phyloP scores from a whole-genome alignment of 768 basidiomycete species.

The Termitomyces sp. region DNA sequence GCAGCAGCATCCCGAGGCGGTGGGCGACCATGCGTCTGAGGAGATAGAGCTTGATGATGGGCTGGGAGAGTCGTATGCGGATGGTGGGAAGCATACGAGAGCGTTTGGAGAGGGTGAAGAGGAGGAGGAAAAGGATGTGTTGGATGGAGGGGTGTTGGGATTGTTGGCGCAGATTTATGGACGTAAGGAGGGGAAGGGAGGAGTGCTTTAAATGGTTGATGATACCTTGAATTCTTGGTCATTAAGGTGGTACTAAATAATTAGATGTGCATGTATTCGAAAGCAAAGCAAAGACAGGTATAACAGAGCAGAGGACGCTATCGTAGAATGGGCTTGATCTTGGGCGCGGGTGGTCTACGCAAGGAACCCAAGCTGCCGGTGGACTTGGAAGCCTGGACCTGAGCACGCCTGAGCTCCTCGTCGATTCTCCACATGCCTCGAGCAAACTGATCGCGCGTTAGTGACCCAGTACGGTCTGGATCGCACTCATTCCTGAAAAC shows the following conservation, averaged over 20 bases:
- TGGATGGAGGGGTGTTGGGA: slow-evolving; percentile 82
- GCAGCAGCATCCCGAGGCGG: neutral
- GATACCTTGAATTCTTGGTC: slow-evolving; percentile 9
- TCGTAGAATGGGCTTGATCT: slow-evolving; percentile 23
- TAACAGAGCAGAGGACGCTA: slow-evolving; percentile 6
- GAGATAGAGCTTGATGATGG: slow-evolving; percentile 48
- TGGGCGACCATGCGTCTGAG: slow-evolving; percentile 25
- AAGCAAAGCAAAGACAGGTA: neutral
- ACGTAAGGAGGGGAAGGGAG: slow-evolving; percentile 44
- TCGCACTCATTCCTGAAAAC: slow-evolving; percentile 65
- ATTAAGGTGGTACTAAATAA: neutral
- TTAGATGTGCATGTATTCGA: neutral
- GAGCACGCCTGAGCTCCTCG: slow-evolving; percentile 67
- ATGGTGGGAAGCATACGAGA: slow-evolving; percentile 45
- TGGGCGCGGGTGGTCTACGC: slow-evolving; percentile 13
- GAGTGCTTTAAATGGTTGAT: slow-evolving; percentile 29
- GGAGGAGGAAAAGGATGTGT: slow-evolving; percentile 63
- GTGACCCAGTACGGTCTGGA: slow-evolving; percentile 41
- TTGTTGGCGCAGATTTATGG: slow-evolving; percentile 85
- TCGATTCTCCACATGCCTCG: slow-evolving; percentile 86
- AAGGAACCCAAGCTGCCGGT: slow-evolving; percentile 16
- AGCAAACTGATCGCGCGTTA: slow-evolving; percentile 63
- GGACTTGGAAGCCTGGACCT: slow-evolving; percentile 31
- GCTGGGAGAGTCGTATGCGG: slow-evolving; percentile 73
- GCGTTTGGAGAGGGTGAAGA: slow-evolving; percentile 40